A percentile compares a stretch with the other conserved stretches of the same genome.
phyloP scores from a whole-genome alignment of 208 protist species.

The Wallacemonas sp. region DNA sequence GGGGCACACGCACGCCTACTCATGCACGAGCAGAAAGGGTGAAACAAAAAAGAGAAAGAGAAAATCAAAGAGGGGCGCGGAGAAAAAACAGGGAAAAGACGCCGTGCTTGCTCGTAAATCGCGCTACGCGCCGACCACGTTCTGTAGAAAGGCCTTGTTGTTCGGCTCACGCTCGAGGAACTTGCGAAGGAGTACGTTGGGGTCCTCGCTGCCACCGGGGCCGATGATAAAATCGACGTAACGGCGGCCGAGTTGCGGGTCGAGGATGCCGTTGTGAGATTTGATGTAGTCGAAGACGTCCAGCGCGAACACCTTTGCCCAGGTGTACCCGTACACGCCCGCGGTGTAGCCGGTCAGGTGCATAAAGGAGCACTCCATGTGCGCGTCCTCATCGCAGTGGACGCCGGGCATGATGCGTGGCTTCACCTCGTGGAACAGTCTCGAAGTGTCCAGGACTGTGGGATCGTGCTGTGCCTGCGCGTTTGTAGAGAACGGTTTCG shows the following conservation, averaged over 20 bases:
- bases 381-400: conserved; percentile 45
- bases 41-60: conserved; percentile 5
- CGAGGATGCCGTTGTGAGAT: conserved; percentile 58
- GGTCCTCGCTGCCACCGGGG: conserved; percentile 70
- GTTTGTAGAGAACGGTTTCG: conserved; percentile 58
- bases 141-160: conserved; percentile 72
- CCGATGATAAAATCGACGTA: conserved; percentile 81
- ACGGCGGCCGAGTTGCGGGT: conserved; percentile 52
- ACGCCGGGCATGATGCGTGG: conserved; percentile 60
- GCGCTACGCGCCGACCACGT: conserved; percentile 44
- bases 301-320: conserved; percentile 83
- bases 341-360: conserved; percentile 82
- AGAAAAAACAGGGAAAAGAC: too few relatives aligned
- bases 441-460: conserved; percentile 50
- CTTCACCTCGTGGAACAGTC: conserved; percentile 55
- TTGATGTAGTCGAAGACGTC: conserved; percentile 84
- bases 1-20: background rate
- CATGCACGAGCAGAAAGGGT: background rate
- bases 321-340: conserved; percentile 88
- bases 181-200: conserved; percentile 66
- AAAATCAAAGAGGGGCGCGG: background rate
- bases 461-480: conserved; percentile 2
- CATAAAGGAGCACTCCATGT: conserved; percentile 80
- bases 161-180: conserved; percentile 87
- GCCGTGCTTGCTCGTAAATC: too few relatives aligned